Percentiles rank a stretch among this genome's conserved stretches.
Conservation (phyloP, 805 yeast species). For the Sugiyamaella chiloensis region DNA sequence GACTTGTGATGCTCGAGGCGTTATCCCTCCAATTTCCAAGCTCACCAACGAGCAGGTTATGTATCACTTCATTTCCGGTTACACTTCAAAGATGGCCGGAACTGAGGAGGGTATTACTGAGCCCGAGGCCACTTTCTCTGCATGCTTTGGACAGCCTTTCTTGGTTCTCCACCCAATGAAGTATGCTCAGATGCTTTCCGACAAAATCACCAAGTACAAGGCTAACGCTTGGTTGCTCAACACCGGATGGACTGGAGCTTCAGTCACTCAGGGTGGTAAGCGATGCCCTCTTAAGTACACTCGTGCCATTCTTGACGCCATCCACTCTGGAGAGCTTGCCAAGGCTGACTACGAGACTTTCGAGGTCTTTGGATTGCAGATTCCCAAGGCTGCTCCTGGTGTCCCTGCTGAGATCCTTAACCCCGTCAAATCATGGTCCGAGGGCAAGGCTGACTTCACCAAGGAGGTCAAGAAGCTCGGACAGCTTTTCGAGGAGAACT, state of each 20-base stretch:
- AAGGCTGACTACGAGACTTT: constrained; percentile 77
- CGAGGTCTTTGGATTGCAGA: constrained; percentile 81
- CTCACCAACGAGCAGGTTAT: constrained; percentile 93
- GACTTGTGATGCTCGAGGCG: constrained; percentile 98
- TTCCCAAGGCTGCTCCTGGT: constrained; percentile 76
- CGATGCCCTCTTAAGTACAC: constrained; percentile 98
- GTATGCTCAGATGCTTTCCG: constrained; percentile 93
- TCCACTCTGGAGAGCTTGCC: constrained; percentile 84
- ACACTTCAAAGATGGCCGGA: constrained; percentile 99
- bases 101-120: constrained; percentile 98
- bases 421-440: constrained; percentile 80
- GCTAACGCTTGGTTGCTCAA: constrained; percentile 95
- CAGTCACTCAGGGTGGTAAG: constrained; percentile 90
- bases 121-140: constrained; percentile 96
- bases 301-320: constrained; percentile 91
- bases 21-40: constrained; percentile 93
- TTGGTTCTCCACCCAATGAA: constrained; percentile 96
- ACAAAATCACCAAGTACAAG: constrained; percentile 83
- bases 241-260: constrained; percentile 98
- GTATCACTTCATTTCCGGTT: constrained; percentile 98
- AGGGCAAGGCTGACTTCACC: constrained; percentile 50
- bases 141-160: constrained; percentile 99
- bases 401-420: constrained; percentile 85
- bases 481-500: constrained; percentile 76
- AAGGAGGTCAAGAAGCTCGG: constrained; percentile 66